Percentiles rank a stretch among this genome's conserved stretches.
Conservation (phyloP, 1,284 basidiomycete species). For the Coniferiporia weirii region DNA sequence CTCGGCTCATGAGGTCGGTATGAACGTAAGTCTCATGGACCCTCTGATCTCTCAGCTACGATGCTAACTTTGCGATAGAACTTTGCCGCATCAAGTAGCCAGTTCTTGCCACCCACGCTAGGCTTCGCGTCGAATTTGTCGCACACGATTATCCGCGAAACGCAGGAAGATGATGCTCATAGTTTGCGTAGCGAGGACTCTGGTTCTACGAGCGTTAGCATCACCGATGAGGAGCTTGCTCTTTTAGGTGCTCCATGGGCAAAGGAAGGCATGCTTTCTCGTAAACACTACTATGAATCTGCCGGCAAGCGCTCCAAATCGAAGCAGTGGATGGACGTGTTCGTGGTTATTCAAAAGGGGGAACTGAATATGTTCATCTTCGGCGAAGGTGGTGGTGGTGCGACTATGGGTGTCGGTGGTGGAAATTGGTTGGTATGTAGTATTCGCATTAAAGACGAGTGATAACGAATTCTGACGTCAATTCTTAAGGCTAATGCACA, state of each 20-base stretch:
- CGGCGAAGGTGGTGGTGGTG: constrained; percentile 55
- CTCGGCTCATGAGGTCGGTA: constrained; percentile 70
- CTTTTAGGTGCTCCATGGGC: constrained; percentile 96
- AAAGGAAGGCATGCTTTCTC: constrained; percentile 92
- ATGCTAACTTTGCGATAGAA: constrained; percentile 26
- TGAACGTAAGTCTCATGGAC: constrained; percentile 10
- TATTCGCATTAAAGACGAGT: not conserved
- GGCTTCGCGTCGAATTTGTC: constrained; percentile 96
- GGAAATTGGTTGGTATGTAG: constrained; percentile 91
- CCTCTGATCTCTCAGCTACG: constrained; percentile 3
- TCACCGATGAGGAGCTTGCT: constrained; percentile 91
- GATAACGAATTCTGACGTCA: constrained; percentile 12
- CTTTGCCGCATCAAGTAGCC: constrained; percentile 31
- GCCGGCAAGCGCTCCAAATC: constrained; percentile 78
- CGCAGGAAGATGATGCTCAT: constrained; percentile 84
- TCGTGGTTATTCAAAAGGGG: constrained; percentile 92
- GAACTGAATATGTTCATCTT: constrained; percentile 94
- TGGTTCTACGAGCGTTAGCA: constrained; percentile 65
- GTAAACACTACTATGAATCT: constrained; percentile 92
- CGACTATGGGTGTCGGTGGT: constrained; percentile 74
- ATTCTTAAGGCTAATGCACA: constrained; percentile 72
- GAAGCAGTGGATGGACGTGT: constrained; percentile 89
- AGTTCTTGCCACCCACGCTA: constrained; percentile 72
- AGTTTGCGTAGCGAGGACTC: constrained; percentile 63
- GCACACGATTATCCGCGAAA: constrained; percentile 92